phyloP scores from a whole-genome alignment of 176 grass and related monocot species.

The Phyllostachys edulis region DNA sequence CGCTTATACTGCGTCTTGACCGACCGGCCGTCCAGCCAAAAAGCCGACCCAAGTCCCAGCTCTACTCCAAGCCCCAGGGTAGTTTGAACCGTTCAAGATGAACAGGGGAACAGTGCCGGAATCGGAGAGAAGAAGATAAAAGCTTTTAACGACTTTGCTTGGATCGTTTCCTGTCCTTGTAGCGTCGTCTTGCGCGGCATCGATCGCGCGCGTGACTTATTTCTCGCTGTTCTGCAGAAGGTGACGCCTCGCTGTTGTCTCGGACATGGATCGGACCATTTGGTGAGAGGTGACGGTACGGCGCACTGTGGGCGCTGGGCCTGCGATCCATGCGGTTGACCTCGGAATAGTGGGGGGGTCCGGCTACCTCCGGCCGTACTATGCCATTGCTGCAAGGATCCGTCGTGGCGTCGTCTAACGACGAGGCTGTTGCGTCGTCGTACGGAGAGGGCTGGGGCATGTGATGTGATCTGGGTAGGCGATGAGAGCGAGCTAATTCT shows the following conservation, averaged over 20 bases:
- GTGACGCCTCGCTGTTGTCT: slow-evolving; percentile 1
- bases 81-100: background rate
- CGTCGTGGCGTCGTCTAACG: background rate
- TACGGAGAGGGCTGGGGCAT: background rate
- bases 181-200: background rate
- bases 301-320: slow-evolving; percentile 7
- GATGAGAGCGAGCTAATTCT: background rate
- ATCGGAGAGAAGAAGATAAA: background rate
- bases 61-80: background rate
- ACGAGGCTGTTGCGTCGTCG: background rate
- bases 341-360: background rate
- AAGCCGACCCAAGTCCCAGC: too few relatives aligned
- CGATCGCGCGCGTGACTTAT: background rate
- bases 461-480: background rate
- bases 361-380: background rate
- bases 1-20: too few relatives aligned
- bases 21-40: too few relatives aligned
- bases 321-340: background rate
- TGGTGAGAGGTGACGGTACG: slow-evolving; percentile 37
- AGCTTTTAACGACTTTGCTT: background rate
- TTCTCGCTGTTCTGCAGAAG: background rate
- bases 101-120: background rate
- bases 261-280: background rate
- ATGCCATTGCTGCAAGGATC: background rate
- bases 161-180: background rate